Conservation (phyloP, 306 rosid species). For the Pterocarpus macrocarpus region DNA sequence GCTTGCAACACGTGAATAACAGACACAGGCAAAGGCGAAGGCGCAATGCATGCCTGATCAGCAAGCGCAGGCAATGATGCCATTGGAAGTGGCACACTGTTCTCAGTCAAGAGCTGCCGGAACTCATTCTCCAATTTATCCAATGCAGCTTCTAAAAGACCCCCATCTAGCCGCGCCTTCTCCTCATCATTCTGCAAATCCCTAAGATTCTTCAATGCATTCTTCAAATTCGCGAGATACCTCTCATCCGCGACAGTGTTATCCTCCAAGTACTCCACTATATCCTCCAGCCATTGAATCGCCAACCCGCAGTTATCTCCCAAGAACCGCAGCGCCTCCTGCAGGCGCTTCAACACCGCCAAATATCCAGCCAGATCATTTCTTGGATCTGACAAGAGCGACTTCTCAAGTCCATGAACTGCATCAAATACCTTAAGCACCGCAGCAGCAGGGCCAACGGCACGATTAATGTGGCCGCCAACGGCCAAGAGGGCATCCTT, state of each 20-base stretch:
- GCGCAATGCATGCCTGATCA: slow-evolving; percentile 92
- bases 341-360: slow-evolving; percentile 88
- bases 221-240: slow-evolving; percentile 78
- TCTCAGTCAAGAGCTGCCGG: slow-evolving; percentile 74
- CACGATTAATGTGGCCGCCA: slow-evolving; percentile 96
- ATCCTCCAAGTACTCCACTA: slow-evolving; percentile 95
- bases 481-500: slow-evolving; percentile 88
- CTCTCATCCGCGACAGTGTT: slow-evolving; percentile 76
- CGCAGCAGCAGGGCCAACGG: slow-evolving; percentile 97
- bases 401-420: slow-evolving; percentile 95
- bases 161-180: slow-evolving; percentile 79
- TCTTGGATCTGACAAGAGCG: slow-evolving; percentile 81
- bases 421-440: slow-evolving; percentile 99
- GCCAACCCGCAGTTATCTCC: slow-evolving; percentile 94
- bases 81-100: slow-evolving; percentile 93
- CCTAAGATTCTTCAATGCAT: slow-evolving; percentile 70
- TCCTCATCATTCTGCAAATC: slow-evolving; percentile 71
- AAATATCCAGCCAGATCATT: slow-evolving; percentile 86
- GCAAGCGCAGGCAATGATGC: slow-evolving; percentile 47
- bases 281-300: slow-evolving; percentile 97
- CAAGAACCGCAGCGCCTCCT: slow-evolving; percentile 90
- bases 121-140: slow-evolving; percentile 88
- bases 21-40: slow-evolving; percentile 88
- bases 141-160: slow-evolving; percentile 86
- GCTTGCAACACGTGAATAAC: slow-evolving; percentile 88